Percentiles rank a stretch among this genome's conserved stretches.
Evolutionary conservation across 192 early-diverging fungal genomes (phyloP).

Genomic region (Coemansia sp.): DNA sequence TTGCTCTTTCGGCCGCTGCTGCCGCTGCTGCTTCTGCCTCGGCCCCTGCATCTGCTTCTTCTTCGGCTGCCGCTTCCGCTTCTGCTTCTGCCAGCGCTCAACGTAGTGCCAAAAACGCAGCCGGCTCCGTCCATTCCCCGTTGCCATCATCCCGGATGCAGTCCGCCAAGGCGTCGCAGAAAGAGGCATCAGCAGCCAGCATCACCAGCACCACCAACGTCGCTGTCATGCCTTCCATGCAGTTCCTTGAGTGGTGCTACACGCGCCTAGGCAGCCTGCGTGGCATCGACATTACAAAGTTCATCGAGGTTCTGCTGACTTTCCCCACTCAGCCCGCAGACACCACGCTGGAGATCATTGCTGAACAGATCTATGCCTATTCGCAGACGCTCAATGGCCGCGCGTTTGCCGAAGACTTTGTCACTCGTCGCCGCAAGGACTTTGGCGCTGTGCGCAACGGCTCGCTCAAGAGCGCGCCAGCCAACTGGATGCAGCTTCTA

Average conservation of each 20-base stretch:
- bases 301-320: conserved; percentile 73
- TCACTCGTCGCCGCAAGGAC: conserved; percentile 72
- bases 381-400: conserved; percentile 71
- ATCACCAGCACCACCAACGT: conserved; percentile 14
- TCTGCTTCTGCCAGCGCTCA: too few relatives aligned
- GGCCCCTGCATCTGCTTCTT: too few relatives aligned
- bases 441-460: conserved; percentile 22
- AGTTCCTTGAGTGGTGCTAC: conserved; percentile 74
- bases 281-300: conserved; percentile 65
- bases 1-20: conserved; percentile 1
- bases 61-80: too few relatives aligned
- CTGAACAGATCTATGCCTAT: conserved; percentile 74
- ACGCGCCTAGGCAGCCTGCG: conserved; percentile 62
- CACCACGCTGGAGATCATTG: conserved; percentile 70
- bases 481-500: conserved; percentile 37
- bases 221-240: conserved; percentile 53
- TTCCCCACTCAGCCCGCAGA: conserved; percentile 68
- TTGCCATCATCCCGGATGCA: background rate
- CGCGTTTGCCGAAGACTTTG: conserved; percentile 78
- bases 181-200: conserved; percentile 1
- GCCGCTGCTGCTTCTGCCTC: background rate
- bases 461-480: conserved; percentile 32
- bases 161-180: too few relatives aligned
- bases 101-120: background rate
- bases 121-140: background rate